Evolutionary conservation across 2,329 filamentous ascomycete genomes (phyloP), one percentile per base, ranked within the genome.

Genomic region (Cadophora malorum): DNA sequence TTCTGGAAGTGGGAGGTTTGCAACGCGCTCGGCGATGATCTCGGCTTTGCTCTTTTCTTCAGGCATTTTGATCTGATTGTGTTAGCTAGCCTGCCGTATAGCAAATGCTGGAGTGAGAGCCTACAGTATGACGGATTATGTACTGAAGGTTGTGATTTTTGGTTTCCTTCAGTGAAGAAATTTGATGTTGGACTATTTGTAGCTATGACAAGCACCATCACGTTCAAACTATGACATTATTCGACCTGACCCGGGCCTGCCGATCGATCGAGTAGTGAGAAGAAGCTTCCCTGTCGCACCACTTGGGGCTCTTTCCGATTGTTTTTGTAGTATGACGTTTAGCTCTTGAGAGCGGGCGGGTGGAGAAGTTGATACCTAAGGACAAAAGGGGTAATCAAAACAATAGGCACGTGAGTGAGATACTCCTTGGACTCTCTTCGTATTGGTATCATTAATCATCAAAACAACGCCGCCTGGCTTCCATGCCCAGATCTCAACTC

Each of bases 1-100:
- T 1, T 95, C 91, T 21, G 92, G 93, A 62, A 94, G 87, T 63
- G 91, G 91, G 38, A 96, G 88, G 80, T 93, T 93, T 79, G 88
- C 81, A 81, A 90, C 85, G 76, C 84, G 84, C 79, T 91, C 81
- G 63, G 89, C 86, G 77, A 94, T 90, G 79, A 90, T 82, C 65
- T 90, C 82, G 71, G 82, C 78, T 79, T 92, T 92, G 80, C 79
- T 78, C 70, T 76, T 65, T 66, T 75, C 69, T 65, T 79, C 74
- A 80, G 75, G 60, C 74, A 75, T 76, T 28, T 67, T 73, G 69
- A 49, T 59, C 47, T 28, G 53, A 63, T 2, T 53, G 31, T 35
- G 14, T 53, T 5, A 55, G 49, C 33, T 19, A 5, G 12, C 41
- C 49, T 28, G 6, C 1, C 9, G 3, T 49, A 25, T 8, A 14